Evolutionary conservation across 345 rosid species (phyloP), one percentile per base, ranked within the genome.

Genomic region (Eucalyptus pauciflora): DNA sequence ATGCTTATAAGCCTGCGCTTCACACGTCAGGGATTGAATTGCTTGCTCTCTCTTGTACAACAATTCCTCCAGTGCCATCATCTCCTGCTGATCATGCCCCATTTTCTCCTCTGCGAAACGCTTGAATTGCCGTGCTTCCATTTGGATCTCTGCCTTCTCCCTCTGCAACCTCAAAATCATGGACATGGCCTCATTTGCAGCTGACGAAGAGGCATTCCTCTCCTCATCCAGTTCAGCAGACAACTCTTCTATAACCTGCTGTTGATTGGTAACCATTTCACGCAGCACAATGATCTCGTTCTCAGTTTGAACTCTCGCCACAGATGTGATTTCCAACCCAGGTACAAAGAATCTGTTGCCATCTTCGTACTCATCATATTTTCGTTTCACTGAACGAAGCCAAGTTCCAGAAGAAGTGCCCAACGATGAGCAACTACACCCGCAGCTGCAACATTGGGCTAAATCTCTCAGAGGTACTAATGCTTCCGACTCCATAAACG

Each of bases 101-200:
- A 95, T 96, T 91, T 94, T 98, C 94, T 97, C 99, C 94, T 97
- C 99, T 0, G 94, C 94, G 85, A 95, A 96, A 6, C 96, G 97
- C 93, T 96, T 97, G 89, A 97, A 98, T 90, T 98, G 99, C 81
- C 97, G 91, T 17, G 97, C 91, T 88, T 98, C 99, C 99, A 98
- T 98, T 88, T 96, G 96, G 60, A 94, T 90, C 90, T 97, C 99
- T 2, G 99, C 99, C 93, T 98, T 98, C 92, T 98, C 99, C 90
- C 96, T 96, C 93, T 98, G 99, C 93, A 98, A 90, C 93, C 95
- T 96, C 93, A 97, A 64, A 88, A 98, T 98, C 99, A 98, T 98
- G 15, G 98, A 97, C 99, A 98, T 98, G 6, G 99, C 98, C 93
- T 98, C 99, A 88, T 91, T 97, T 7, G 99, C 99, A 87, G 99